Evolutionary conservation across 2,329 filamentous ascomycete genomes (phyloP).

Genomic region (Fusarium pilosicola): DNA sequence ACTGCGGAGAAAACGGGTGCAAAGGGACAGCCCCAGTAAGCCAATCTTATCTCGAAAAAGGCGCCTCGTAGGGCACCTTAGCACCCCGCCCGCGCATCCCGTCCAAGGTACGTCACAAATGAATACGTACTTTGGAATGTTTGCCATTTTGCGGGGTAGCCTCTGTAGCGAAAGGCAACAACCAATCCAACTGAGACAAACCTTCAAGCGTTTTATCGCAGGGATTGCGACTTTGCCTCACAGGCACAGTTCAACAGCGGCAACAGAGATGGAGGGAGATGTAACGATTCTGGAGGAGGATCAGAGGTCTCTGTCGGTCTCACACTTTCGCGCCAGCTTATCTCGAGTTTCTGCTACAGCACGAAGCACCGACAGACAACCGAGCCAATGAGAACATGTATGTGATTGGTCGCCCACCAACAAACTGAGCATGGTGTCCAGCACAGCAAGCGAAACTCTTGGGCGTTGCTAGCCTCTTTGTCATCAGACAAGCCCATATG

Average conservation of each 20-base stretch:
- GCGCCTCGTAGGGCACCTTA: constrained; percentile 21
- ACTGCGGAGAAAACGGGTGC: constrained; percentile 31
- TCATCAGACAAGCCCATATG: constrained; percentile 29
- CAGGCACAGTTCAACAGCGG: constrained; percentile 13
- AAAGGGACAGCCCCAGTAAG: constrained; percentile 23
- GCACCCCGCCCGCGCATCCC: constrained; percentile 4
- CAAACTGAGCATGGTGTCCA: background rate
- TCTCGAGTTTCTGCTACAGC: background rate
- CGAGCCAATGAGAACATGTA: background rate
- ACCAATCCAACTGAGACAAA: constrained; percentile 16
- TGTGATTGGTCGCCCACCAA: constrained; percentile 15
- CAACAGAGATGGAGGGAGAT: constrained; percentile 6
- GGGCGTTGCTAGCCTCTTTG: constrained; percentile 5
- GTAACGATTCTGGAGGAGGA: background rate
- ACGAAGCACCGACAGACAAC: constrained; percentile 1
- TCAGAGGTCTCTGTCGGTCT: background rate
- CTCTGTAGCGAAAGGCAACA: background rate
- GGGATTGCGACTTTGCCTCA: constrained; percentile 15
- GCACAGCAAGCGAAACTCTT: background rate
- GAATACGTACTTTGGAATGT: background rate
- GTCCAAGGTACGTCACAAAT: constrained; percentile 35
- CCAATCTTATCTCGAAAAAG: constrained; percentile 25
- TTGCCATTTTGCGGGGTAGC: constrained; percentile 38
- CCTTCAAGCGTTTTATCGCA: constrained; percentile 13
- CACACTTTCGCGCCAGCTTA: background rate